Percentiles rank a stretch among this genome's conserved stretches.
Evolutionary conservation across 306 rosid species (phyloP).

Genomic region (Cajanus cajan): DNA sequence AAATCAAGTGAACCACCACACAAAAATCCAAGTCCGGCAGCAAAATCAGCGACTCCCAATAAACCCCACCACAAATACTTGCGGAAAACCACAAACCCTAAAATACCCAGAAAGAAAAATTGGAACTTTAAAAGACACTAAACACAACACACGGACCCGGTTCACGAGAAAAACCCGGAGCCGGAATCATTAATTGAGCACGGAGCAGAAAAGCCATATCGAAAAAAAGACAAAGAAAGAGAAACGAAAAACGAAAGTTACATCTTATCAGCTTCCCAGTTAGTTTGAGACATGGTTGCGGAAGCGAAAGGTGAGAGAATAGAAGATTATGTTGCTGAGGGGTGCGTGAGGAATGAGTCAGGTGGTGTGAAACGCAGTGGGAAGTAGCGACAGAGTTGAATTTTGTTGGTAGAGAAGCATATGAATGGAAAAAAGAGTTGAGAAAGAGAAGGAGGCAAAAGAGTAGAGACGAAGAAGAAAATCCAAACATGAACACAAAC

Average conservation of each 20-base stretch:
- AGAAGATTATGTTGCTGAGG: not conserved
- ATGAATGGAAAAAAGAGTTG: slow-evolving; percentile 27
- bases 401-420: slow-evolving; percentile 35
- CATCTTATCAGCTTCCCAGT: slow-evolving; percentile 99
- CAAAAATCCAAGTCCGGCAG: not conserved
- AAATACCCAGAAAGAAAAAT: not conserved
- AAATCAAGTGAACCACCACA: not conserved
- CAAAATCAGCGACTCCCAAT: slow-evolving; percentile 6
- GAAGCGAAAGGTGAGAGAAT: not conserved
- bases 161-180: slow-evolving; percentile 14
- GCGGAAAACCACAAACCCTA: slow-evolving; percentile 36
- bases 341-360: not conserved
- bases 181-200: slow-evolving; percentile 37
- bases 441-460: slow-evolving; percentile 7
- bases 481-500: slow-evolving; percentile 38
- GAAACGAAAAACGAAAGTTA: slow-evolving; percentile 32
- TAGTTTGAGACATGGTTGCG: slow-evolving; percentile 88
- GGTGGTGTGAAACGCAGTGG: slow-evolving; percentile 27
- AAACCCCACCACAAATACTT: slow-evolving; percentile 17
- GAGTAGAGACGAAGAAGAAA: slow-evolving; percentile 23
- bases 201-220: slow-evolving; percentile 32
- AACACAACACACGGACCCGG: not conserved
- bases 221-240: not conserved
- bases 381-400: slow-evolving; percentile 34
- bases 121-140: not conserved